phyloP scores from a whole-genome alignment of 2,329 filamentous ascomycete genomes.

The Davidsoniella eucalypti region DNA sequence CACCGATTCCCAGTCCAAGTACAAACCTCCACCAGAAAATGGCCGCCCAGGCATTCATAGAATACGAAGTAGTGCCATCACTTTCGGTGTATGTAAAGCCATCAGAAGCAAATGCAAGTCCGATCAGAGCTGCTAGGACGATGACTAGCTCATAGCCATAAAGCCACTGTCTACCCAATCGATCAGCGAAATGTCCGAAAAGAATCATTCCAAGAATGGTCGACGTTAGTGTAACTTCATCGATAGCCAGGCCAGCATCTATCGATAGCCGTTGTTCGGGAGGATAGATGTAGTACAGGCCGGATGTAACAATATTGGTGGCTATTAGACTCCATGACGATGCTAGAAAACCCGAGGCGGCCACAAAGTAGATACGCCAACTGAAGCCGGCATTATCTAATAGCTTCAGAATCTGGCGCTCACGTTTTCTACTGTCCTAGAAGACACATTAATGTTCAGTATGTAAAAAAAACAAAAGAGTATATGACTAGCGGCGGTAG shows the following conservation, averaged over 20 bases:
- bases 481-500: too few relatives aligned
- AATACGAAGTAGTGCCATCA: conserved; percentile 6
- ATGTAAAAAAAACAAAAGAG: not conserved
- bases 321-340: conserved; percentile 19
- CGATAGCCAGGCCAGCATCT: conserved; percentile 14
- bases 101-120: conserved; percentile 14
- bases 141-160: conserved; percentile 18
- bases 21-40: conserved; percentile 16
- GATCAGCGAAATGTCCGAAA: conserved; percentile 17
- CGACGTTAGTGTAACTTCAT: conserved; percentile 16
- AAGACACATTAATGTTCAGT: not conserved
- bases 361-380: conserved; percentile 17
- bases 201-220: conserved; percentile 17
- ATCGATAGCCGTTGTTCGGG: conserved; percentile 4
- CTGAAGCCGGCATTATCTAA: conserved; percentile 17
- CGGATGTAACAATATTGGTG: conserved; percentile 18
- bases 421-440: conserved; percentile 7
- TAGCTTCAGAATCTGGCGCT: conserved; percentile 12
- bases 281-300: conserved; percentile 17
- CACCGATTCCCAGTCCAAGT: conserved; percentile 18
- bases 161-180: conserved; percentile 15
- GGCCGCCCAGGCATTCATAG: conserved; percentile 17
- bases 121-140: conserved; percentile 16
- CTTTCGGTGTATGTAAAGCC: conserved; percentile 11
- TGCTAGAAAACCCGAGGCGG: conserved; percentile 18